phyloP scores from a whole-genome alignment of 1,284 basidiomycete genomes.

The Tilletia caries region DNA sequence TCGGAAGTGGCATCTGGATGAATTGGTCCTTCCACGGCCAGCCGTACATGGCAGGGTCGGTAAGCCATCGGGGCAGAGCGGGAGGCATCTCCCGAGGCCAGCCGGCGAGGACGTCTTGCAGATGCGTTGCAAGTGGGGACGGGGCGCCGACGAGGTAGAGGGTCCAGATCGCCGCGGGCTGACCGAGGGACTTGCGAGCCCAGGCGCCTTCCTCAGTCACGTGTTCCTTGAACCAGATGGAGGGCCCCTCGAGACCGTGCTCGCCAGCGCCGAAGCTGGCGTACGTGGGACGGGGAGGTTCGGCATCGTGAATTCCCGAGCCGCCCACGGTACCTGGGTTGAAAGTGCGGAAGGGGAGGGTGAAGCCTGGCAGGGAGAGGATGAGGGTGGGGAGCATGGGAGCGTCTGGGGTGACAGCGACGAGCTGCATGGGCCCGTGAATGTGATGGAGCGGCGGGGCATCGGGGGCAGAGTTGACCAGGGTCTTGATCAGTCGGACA shows the following conservation, averaged over 20 bases:
- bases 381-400: slow-evolving; percentile 32
- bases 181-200: slow-evolving; percentile 26
- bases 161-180: slow-evolving; percentile 34
- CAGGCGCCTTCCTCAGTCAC: slow-evolving; percentile 30
- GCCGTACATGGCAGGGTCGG: slow-evolving; percentile 19
- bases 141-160: slow-evolving; percentile 35
- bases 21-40: slow-evolving; percentile 30
- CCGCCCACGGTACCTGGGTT: slow-evolving; percentile 21
- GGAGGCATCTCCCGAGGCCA: slow-evolving; percentile 21
- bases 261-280: slow-evolving; percentile 29
- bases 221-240: slow-evolving; percentile 41
- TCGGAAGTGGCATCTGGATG: background rate
- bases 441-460: slow-evolving; percentile 24
- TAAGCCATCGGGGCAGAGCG: slow-evolving; percentile 24
- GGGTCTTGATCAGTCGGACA: slow-evolving; percentile 31
- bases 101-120: slow-evolving; percentile 24
- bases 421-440: slow-evolving; percentile 28
- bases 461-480: slow-evolving; percentile 25
- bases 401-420: slow-evolving; percentile 26
- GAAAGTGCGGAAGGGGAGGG: slow-evolving; percentile 33
- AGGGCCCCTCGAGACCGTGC: slow-evolving; percentile 31
- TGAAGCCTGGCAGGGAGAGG: slow-evolving; percentile 24
- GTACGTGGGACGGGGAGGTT: slow-evolving; percentile 24
- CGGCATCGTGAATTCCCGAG: slow-evolving; percentile 24
- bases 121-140: slow-evolving; percentile 23